Base-by-base conservation (phyloP, 768 basidiomycete species). In the Pleurotus ostreatus region DNA sequence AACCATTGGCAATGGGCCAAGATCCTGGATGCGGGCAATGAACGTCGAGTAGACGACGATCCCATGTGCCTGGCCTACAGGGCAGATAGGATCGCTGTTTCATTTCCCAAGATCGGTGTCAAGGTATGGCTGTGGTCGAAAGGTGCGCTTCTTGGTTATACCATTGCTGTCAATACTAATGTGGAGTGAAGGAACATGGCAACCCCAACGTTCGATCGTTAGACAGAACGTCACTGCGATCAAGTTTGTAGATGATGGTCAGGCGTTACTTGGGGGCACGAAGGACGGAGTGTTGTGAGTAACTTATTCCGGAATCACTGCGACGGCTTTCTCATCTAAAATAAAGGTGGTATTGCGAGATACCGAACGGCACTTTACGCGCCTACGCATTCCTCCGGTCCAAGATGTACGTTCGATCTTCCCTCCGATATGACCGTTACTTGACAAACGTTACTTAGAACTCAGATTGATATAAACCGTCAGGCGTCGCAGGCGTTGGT, bases 201-300 rank as follows among this genome's bases (percentile, higher is more conserved):
- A 81, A 58, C 68, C 76, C 1, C 84, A 88, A 57, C 76, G 86
- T 54, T 79, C 84, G 46, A 87, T 89, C 55, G 60, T 79, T 55
- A 78, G 85, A 52, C 81, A 80, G 59, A 84, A 86, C 54, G 83
- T 88, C 46, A 84, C 84, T 6, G 76, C 80, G 3, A 76, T 89
- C 57, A 76, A 74, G 61, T 88, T 89, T 63, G 74, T 86, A 7
- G 78, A 84, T 20, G 81, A 81, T 30, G 88, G 87, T 0, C 74
- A 75, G 38, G 84, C 81, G 47, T 69, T 89, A 45, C 70, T 89
- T 20, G 86, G 88, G 0, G 88, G 86, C 1, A 88, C 88, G 25
- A 77, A 76, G 53, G 86, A 89, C 61, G 87, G 87, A 9, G 82
- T 84, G 16, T 61, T 89, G 86, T 88, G 67, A 56, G 83, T 61